Evolutionary conservation across 495 filamentous ascomycete species (phyloP), one percentile per base, ranked within the genome.

Genomic region (Hypomontagnella monticulosa): DNA sequence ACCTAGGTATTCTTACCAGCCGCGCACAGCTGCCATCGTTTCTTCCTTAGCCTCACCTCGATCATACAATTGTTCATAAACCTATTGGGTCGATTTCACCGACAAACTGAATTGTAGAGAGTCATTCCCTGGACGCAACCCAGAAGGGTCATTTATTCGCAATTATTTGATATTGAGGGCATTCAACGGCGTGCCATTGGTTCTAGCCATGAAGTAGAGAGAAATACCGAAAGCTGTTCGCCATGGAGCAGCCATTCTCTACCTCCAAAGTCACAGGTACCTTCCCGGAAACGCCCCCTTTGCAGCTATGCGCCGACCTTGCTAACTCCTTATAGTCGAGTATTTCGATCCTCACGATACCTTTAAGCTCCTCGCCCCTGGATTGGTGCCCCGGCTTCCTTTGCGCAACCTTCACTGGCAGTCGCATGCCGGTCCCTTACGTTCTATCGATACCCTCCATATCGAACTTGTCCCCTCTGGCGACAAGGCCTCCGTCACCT

Each of bases 331-430:
- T 30, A 19, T 40, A 87, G 83, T 85, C 73, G 83, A 87, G 73
- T 99, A 97, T 75, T 91, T 89, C 78, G 95, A 99, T 76, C 94
- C 96, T 11, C 90, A 89, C 63, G 90, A 89, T 50, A 83, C 97
- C 49, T 98, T 93, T 71, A 86, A 90, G 56, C 82, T 91, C 14
- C 78, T 98, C n/a, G 89, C 90, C 8, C 81, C 89, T 1, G 83
- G 92, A 57, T 82, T 98, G 57, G 84, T 89, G 42, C 78, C 88
- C 47, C 89, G 92, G 40, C 84, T 99, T 3, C 95, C 95, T 9
- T 82, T 99, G n/a, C 89, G 88, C 53, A 94, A 97, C 73, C 87
- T 99, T 43, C 90, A 97, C 73, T 99, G 95, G 95, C 95, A 97
- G 75, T 97, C 96, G 5, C 90, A 95, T 44, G 88, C 88, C 20